Base-by-base conservation (phyloP, 768 basidiomycete genomes). In the Antrodiella citrinella region DNA sequence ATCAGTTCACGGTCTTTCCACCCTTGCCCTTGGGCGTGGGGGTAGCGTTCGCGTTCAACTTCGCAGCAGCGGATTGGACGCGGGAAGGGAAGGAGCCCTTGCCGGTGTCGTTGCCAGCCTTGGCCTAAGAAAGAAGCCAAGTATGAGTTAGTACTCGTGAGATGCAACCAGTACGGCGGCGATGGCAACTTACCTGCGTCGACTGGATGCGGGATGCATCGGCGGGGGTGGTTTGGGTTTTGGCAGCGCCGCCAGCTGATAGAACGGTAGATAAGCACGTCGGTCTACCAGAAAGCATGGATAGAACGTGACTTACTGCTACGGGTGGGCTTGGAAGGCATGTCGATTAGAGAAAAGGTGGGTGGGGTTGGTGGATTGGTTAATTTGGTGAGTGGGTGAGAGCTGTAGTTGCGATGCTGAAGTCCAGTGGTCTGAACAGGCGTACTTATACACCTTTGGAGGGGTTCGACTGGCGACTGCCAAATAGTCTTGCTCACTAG, bases 71-170 rank as follows among this genome's bases (percentile, higher is more conserved):
- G 30, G 47, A 44, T 55, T 61, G 61, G 21, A 54, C 57, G 47
- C 62, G 62, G 23, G 62, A 53, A 26, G 61, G 56, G 55, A 62
- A 62, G 49, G 49, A 25, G 44, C 54, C 58, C 55, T 64, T 64
- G 57, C 56, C 48, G 47, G 59, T 56, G 52, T 62, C 61, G 40
- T 51, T 54, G 26, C 62, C 62, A n/a, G 51, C 44, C 55, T 62
- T 64, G 45, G 62, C 62, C 62, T 64, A 42, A 24, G 35, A 30
- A 11, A 20, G 21, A 46, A 23, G 41, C 15, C 13, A 41, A 21
- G n/a, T 7, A 41, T 4, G 15, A 22, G 45, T 40, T n/a, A 13
- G 26, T 24, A 18, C n/a, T 21, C n/a, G 2, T 26, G n/a, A 38
- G 15, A 18, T 11, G 44, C 12, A n/a, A n/a, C 4, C 25, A 23